Base-by-base conservation (phyloP, 2,329 filamentous ascomycete genomes). In the Ceratocystis colombiana region DNA sequence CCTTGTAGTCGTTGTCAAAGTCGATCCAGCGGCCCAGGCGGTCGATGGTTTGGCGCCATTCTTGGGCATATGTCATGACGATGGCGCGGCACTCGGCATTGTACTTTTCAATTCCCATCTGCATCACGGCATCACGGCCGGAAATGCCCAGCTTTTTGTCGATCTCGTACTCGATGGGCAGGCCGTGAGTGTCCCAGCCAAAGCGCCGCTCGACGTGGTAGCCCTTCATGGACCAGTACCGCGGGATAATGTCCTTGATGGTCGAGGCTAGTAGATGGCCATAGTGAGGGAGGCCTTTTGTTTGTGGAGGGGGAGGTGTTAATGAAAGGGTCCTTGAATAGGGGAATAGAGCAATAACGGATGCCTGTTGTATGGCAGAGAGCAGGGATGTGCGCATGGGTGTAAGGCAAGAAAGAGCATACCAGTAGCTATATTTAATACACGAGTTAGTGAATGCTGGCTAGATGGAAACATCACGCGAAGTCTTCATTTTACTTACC, bases 211-310 rank as follows among this genome's bases (percentile, higher is more conserved):
- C 88, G 61, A 95, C 90, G 79, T 92, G 87, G 74, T 87, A 87
- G 7, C 90, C 90, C 74, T 92, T 91, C 89, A 94, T 94, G 65
- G 89, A 89, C 88, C 90, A 95, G 76, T 95, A 96, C 70, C 90
- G 80, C 7, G 90, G 89, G 70, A 95, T 93, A 68, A 94, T 92
- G 74, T 95, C 90, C 76, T 96, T 95, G 77, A 95, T 94, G 64
- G 90, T 95, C 28, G 89, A 93, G 53, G 90, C 88, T 70, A 93
- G 82, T 61, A 92, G 78, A 75, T 92, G 89, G 71, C 79, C 79
- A 68, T 78, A 71, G 63, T 72, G 71, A 15, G 71, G 71, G 1
- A 71, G 69, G 62, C 71, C 71, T 71, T 61, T 28, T 53, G 33
- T 44, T 33, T 30, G 25, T 44, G n/a, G 62, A 22, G 15, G 22